phyloP scores from a whole-genome alignment of 2,329 filamentous ascomycete species.

The Aureobasidium sp. region DNA sequence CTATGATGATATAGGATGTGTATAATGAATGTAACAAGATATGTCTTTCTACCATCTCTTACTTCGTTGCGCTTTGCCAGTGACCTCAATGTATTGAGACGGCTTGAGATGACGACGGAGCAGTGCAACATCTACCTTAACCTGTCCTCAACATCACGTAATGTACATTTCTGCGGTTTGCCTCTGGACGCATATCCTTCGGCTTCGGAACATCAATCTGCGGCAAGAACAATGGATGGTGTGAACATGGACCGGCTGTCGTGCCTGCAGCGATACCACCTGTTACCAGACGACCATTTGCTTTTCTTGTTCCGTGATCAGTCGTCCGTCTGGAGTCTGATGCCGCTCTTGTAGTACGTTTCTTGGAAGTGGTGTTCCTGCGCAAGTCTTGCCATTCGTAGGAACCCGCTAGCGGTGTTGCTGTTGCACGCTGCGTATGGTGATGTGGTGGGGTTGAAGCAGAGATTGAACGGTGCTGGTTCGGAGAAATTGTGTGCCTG shows the following conservation, averaged over 20 bases:
- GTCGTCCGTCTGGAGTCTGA: not conserved
- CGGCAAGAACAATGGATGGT: not conserved
- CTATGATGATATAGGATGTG: not conserved
- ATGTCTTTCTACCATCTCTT: not conserved
- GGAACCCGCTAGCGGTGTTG: not conserved
- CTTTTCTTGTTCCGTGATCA: not conserved
- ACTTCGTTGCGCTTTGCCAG: not conserved
- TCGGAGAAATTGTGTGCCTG: not conserved
- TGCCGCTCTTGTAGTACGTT: not conserved
- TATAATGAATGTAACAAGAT: not conserved
- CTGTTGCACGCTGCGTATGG: not conserved
- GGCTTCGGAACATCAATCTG: not conserved
- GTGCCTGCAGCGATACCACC: not conserved
- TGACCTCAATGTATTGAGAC: no score
- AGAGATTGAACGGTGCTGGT: not conserved
- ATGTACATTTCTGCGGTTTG: not conserved
- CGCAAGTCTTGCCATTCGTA: not conserved
- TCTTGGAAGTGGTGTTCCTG: not conserved
- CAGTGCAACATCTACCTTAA: not conserved
- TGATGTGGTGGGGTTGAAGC: slow-evolving; percentile 1
- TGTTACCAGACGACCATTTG: not conserved
- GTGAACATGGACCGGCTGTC: not conserved
- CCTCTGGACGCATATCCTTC: not conserved
- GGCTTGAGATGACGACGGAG: not conserved
- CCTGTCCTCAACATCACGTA: not conserved